phyloP scores from a whole-genome alignment of 768 basidiomycete genomes.

The Pleurotus platypus region DNA sequence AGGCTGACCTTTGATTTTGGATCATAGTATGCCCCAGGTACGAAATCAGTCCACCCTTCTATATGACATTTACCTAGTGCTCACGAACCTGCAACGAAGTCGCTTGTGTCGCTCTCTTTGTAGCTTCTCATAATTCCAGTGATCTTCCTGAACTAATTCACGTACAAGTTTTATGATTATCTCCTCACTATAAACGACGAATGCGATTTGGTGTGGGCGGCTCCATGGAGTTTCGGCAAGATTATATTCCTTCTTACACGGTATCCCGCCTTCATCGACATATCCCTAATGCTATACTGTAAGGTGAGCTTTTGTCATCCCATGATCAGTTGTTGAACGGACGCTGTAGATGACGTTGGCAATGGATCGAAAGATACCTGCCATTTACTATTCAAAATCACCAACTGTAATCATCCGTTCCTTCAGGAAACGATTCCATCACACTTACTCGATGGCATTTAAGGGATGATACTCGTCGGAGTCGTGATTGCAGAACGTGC shows the following conservation, averaged over 20 bases:
- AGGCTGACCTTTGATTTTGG: background rate
- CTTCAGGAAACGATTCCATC: background rate
- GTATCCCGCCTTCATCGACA: slow-evolving; percentile 5
- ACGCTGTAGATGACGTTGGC: background rate
- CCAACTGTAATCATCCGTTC: background rate
- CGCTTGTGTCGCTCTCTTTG: background rate
- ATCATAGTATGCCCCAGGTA: background rate
- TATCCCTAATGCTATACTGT: background rate
- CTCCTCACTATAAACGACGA: slow-evolving; percentile 1
- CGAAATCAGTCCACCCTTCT: background rate
- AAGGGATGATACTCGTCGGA: background rate
- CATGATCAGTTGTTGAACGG: no score
- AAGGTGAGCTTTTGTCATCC: background rate
- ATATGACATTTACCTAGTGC: no score
- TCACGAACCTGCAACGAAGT: background rate
- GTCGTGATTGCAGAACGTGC: background rate
- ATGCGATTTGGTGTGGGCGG: background rate
- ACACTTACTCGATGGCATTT: background rate
- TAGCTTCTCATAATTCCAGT: background rate
- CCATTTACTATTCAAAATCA: background rate
- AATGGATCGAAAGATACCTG: background rate
- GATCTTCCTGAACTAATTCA: background rate
- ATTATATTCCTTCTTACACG: slow-evolving; percentile 2
- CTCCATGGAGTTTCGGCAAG: slow-evolving; percentile 4
- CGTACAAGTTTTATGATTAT: slow-evolving; percentile 1